Evolutionary conservation across 2,329 filamentous ascomycete species (phyloP), one percentile per base, ranked within the genome.

Genomic region (Penicillium brevicompactum): DNA sequence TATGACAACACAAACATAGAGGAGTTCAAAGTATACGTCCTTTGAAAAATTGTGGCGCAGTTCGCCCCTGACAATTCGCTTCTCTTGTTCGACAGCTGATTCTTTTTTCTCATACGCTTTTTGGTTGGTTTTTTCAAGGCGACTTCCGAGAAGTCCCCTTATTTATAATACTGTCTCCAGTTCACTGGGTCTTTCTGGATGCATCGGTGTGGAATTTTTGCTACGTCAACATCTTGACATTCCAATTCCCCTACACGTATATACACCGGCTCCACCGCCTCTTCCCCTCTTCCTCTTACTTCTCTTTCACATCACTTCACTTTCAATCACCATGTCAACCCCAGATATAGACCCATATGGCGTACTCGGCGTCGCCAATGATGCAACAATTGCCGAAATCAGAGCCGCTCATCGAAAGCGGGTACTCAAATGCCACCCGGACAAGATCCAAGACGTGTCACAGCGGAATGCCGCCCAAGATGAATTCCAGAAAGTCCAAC

Each of bases 401-500:
- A 88, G 90, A 68, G 83, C 85, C 49, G 88, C 90, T 14, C 87
- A 96, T 77, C 87, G 90, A 66, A 96, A 95, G 74, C 86, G 95
- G 40, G 90, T 91, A 34, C 84, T 96, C 64, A 91, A 90, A 73
- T 92, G 89, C 70, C 92, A 97, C 66, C 92, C 92, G 32, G 92
- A 97, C 80, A 96, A 96, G 77, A 85, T 96, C 59, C 87, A 91
- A 63, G 86, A 96, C 67, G 86, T 88, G 50, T 80, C 85, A 14
- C 79, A 89, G 67, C 95, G 94, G 75, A 85, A 86, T 56, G 79
- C 85, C 65, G 95, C 92, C 73, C 86, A 90, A 65, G 87, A 91
- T 65, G 88, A 96, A 74, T 99, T 97, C 69, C 92, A 97, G 75
- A 87, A 86, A 71, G 90, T 97, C 32, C 92, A 97, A 73, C 86